Conservation (phyloP, 768 basidiomycete species). For the Cyathus striatus region DNA sequence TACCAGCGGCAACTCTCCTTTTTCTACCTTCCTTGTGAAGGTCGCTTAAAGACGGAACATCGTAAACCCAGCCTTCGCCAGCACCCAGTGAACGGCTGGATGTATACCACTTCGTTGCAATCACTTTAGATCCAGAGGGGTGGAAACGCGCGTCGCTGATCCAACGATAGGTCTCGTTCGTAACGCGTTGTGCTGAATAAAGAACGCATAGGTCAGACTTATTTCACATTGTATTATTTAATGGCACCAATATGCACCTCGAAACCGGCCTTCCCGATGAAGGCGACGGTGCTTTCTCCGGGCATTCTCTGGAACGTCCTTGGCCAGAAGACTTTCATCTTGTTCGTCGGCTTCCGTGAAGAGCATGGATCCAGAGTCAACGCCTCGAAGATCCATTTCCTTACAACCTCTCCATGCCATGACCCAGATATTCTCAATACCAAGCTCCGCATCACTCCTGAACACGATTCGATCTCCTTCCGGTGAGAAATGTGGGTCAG, state of each 20-base stretch:
- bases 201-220: background rate
- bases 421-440: constrained; percentile 74
- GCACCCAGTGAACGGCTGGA: constrained; percentile 59
- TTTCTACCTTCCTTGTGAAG: constrained; percentile 12
- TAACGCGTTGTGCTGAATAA: constrained; percentile 48
- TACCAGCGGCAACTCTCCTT: constrained; percentile 31
- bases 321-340: constrained; percentile 43
- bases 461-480: constrained; percentile 60
- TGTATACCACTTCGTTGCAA: constrained; percentile 81
- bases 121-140: constrained; percentile 52
- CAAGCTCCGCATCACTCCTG: constrained; percentile 67
- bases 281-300: constrained; percentile 44
- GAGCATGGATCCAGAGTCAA: constrained; percentile 19
- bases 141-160: constrained; percentile 69
- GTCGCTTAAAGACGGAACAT: constrained; percentile 38
- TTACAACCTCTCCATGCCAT: constrained; percentile 63
- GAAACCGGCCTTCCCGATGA: constrained; percentile 49
- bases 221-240: background rate
- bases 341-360: constrained; percentile 27
- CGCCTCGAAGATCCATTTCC: constrained; percentile 50
- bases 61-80: constrained; percentile 70
- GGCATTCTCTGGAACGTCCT: constrained; percentile 46
- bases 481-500: constrained; percentile 72
- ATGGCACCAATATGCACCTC: constrained; percentile 34
- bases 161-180: constrained; percentile 74